Conservation (phyloP, 2,329 filamentous ascomycete species). For the Talaromyces marneffei region DNA sequence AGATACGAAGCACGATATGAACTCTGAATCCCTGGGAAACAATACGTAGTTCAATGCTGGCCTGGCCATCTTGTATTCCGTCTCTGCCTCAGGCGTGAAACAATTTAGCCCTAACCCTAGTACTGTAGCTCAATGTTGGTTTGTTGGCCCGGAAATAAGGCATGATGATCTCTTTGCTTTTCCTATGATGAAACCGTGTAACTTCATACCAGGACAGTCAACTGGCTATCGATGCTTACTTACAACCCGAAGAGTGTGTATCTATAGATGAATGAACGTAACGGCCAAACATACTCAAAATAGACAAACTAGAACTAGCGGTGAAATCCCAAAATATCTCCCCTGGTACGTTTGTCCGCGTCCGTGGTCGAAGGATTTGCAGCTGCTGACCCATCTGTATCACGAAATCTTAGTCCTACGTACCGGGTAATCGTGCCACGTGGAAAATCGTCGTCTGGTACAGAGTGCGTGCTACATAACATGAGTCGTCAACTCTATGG, state of each 20-base stretch:
- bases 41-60: too few relatives aligned
- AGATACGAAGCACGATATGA: not conserved
- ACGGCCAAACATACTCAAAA: not conserved
- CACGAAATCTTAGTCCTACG: not conserved
- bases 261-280: not conserved
- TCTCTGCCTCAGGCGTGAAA: not conserved
- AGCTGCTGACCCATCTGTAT: not conserved
- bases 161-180: not conserved
- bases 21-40: not conserved
- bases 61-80: too few relatives aligned
- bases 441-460: not conserved
- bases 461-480: not conserved
- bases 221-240: not conserved
- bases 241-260: not conserved
- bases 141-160: not conserved
- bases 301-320: not conserved
- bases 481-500: not conserved
- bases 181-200: not conserved
- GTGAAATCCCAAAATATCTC: not conserved
- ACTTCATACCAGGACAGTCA: not conserved
- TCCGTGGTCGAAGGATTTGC: not conserved
- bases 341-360: not conserved
- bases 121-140: not conserved
- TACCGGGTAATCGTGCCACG: not conserved
- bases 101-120: not conserved